Conservation (phyloP, 2,329 filamentous ascomycete genomes). For the Alternaria rosae region DNA sequence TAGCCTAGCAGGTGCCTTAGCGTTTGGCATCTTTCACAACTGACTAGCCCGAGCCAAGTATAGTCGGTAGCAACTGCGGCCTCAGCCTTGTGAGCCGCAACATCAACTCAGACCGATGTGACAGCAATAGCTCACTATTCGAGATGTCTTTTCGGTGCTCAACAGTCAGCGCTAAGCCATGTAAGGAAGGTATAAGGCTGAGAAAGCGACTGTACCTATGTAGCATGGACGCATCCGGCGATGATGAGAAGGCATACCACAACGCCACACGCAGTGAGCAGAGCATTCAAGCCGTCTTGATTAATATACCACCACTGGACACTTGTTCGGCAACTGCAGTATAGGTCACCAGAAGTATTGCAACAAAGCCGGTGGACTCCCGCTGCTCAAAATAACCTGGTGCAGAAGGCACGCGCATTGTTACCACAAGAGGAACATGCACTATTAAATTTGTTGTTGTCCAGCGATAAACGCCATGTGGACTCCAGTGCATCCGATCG, state of each 20-base stretch:
- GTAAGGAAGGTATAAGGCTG: neutral
- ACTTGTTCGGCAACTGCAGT: neutral
- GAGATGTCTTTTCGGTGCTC: neutral
- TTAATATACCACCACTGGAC: neutral
- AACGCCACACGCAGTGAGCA: conserved; percentile 1
- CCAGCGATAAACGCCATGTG: neutral
- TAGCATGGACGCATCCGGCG: neutral
- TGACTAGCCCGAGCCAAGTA: neutral
- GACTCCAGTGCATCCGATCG: neutral
- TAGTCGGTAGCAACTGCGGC: neutral
- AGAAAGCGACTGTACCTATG: neutral
- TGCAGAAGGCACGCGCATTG: neutral
- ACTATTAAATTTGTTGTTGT: neutral
- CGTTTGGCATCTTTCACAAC: neutral
- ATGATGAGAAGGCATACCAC: neutral
- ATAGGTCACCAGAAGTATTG: neutral
- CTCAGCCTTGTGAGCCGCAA: neutral
- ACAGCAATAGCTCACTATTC: neutral
- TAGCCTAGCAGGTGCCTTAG: neutral
- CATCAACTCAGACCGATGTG: neutral
- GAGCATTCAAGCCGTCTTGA: neutral
- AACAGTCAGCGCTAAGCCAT: neutral
- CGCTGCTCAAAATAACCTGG: neutral
- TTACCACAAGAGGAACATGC: neutral
- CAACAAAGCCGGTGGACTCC: neutral